Evolutionary conservation across 345 rosid genomes (phyloP).

Genomic region (Bretschneidera sinensis): DNA sequence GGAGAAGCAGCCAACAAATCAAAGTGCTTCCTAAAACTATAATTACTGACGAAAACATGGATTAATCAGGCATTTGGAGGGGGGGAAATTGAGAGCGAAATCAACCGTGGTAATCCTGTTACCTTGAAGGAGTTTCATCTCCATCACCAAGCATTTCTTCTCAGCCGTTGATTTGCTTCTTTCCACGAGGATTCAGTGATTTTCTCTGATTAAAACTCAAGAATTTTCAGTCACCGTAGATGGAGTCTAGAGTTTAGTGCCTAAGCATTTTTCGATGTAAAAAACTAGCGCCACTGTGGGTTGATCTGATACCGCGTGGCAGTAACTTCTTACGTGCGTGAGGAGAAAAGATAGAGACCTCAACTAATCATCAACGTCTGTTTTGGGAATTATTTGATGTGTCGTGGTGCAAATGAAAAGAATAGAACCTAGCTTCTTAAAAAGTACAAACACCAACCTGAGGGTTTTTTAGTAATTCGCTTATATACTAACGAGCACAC

Average conservation of each 20-base stretch:
- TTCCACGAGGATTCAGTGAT: neutral
- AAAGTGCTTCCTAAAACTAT: neutral
- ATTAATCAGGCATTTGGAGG: neutral
- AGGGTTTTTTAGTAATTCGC: neutral
- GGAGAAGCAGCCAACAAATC: neutral
- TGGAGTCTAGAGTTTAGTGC: neutral
- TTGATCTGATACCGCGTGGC: neutral
- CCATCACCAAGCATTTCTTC: slow-evolving; percentile 37
- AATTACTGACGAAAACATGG: neutral
- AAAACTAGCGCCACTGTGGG: neutral
- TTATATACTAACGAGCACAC: too few relatives aligned
- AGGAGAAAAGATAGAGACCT: neutral
- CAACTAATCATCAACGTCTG: neutral
- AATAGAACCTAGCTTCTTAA: too few relatives aligned
- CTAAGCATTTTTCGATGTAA: neutral
- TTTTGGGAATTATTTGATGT: neutral
- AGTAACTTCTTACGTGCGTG: neutral
- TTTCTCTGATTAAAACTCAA: neutral
- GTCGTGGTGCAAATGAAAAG: neutral
- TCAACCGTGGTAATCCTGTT: neutral
- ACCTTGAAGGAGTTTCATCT: slow-evolving; percentile 65
- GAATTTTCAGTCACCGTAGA: neutral
- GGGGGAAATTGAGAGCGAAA: neutral
- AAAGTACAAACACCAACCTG: neutral
- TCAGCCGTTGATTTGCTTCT: neutral